Conservation (phyloP, 345 rosid species). For the Hibiscus trionum region DNA sequence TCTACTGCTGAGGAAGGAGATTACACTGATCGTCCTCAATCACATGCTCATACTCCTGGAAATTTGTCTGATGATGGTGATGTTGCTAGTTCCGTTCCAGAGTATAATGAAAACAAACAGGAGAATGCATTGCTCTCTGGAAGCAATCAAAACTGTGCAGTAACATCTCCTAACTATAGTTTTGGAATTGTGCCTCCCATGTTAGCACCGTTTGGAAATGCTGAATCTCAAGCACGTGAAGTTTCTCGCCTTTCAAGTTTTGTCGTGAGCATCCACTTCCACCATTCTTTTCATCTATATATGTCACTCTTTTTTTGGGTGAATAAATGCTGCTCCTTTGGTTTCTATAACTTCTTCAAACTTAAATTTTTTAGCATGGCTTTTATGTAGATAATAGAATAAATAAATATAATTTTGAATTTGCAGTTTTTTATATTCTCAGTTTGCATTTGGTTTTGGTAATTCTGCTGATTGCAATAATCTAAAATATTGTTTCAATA, state of each 20-base stretch:
- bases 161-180: slow-evolving; percentile 48
- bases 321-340: neutral
- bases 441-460: slow-evolving; percentile 5
- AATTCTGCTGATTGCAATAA: neutral
- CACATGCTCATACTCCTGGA: slow-evolving; percentile 42
- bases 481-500: neutral
- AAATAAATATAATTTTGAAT: neutral
- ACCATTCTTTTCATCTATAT: slow-evolving; percentile 4
- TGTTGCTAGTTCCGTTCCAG: slow-evolving; percentile 35
- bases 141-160: slow-evolving; percentile 46
- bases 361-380: neutral
- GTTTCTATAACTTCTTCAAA: neutral
- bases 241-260: slow-evolving; percentile 65
- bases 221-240: slow-evolving; percentile 76
- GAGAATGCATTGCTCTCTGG: slow-evolving; percentile 43
- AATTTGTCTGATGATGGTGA: slow-evolving; percentile 51
- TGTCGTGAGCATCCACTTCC: slow-evolving; percentile 42
- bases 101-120: slow-evolving; percentile 54
- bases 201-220: slow-evolving; percentile 54
- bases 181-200: slow-evolving; percentile 60
- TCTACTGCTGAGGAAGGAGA: slow-evolving; percentile 47
- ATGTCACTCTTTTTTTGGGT: too few relatives aligned
- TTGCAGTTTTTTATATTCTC: neutral
- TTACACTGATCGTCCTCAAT: slow-evolving; percentile 34
- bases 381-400: neutral